Conservation (phyloP, 345 rosid genomes). For the Psidium guajava region DNA sequence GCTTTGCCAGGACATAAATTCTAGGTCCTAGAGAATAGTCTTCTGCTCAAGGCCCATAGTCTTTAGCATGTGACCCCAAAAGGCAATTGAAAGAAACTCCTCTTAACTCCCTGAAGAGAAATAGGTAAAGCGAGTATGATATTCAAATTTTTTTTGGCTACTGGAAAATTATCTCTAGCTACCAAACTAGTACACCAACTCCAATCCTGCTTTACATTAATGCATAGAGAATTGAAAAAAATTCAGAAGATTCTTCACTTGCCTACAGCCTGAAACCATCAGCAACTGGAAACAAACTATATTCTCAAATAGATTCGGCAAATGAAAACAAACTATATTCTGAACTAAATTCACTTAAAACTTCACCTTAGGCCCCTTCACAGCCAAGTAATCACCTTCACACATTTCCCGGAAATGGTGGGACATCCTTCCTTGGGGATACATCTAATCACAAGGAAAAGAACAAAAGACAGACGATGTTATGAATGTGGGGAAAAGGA, state of each 20-base stretch:
- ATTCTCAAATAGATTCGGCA: not conserved
- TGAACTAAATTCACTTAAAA: not conserved
- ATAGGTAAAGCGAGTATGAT: not conserved
- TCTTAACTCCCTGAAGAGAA: not conserved
- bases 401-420: conserved; percentile 53
- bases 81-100: not conserved
- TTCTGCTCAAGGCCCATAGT: not conserved
- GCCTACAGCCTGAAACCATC: not conserved
- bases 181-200: not conserved
- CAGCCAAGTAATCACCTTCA: conserved; percentile 44
- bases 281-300: not conserved
- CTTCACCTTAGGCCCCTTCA: conserved; percentile 66
- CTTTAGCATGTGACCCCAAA: not conserved
- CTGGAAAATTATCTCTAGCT: not conserved
- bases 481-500: not conserved
- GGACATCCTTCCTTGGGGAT: conserved; percentile 75
- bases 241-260: not conserved
- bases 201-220: not conserved
- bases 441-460: conserved; percentile 29
- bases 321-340: not conserved
- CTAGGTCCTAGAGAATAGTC: not conserved
- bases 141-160: not conserved
- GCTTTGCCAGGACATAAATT: not conserved
- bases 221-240: not conserved
- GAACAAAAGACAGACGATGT: not conserved